A percentile compares a stretch with the other conserved stretches of the same genome.
phyloP scores from a whole-genome alignment of 2,329 filamentous ascomycete species.

The Piedraia hortae region DNA sequence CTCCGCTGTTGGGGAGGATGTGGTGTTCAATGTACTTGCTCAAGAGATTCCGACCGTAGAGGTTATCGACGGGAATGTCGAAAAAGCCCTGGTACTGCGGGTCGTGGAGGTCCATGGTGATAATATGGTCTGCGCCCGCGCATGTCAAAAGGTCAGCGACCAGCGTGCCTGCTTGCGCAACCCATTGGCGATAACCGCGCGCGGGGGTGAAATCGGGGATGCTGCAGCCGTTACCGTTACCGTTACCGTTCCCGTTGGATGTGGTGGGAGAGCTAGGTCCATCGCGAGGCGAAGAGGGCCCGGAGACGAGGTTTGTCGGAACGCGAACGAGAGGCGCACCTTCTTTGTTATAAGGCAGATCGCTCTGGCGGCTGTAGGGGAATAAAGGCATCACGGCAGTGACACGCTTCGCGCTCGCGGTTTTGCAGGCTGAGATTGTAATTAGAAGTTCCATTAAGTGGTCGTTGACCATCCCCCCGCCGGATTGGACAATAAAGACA shows the following conservation, averaged over 20 bases:
- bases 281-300: conserved; percentile 59
- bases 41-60: conserved; percentile 57
- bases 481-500: conserved; percentile 94
- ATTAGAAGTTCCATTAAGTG: conserved; percentile 90
- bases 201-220: conserved; percentile 42
- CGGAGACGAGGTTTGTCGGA: conserved; percentile 52
- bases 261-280: conserved; percentile 38
- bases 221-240: conserved; percentile 39
- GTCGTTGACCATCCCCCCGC: conserved; percentile 81
- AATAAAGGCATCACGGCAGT: conserved; percentile 88
- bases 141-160: conserved; percentile 86
- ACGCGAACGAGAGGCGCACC: conserved; percentile 65
- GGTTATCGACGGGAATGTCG: conserved; percentile 91
- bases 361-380: conserved; percentile 86
- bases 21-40: conserved; percentile 46
- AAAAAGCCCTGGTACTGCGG: conserved; percentile 97
- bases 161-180: conserved; percentile 83
- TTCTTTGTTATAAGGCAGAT: conserved; percentile 87
- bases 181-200: conserved; percentile 94
- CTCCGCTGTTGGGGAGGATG: conserved; percentile 58
- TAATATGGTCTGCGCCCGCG: conserved; percentile 85
- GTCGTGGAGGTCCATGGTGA: conserved; percentile 92
- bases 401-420: conserved; percentile 71
- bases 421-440: conserved; percentile 94
- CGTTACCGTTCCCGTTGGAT: conserved; percentile 31